Percentiles rank a stretch among this genome's conserved stretches.
Conservation (phyloP, 352 stramenopile species). For the Globisporangium alternatum region DNA sequence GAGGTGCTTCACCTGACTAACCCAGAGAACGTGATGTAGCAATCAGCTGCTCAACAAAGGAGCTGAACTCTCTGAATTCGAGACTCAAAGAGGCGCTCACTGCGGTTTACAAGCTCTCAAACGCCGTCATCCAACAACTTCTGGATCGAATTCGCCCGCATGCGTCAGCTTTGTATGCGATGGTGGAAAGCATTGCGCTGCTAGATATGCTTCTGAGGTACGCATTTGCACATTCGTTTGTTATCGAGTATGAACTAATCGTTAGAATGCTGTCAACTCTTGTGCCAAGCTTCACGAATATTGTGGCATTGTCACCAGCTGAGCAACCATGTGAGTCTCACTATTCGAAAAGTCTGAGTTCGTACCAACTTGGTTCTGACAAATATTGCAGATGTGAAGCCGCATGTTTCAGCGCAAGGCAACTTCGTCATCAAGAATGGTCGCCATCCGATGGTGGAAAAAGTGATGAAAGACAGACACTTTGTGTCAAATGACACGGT, state of each 20-base stretch:
- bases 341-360: background rate
- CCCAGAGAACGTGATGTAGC: slow-evolving; percentile 29
- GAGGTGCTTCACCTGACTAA: background rate
- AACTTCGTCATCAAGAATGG: slow-evolving; percentile 82
- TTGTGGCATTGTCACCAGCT: slow-evolving; percentile 72
- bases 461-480: slow-evolving; percentile 49
- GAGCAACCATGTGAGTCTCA: slow-evolving; percentile 65
- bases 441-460: slow-evolving; percentile 75
- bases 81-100: slow-evolving; percentile 77
- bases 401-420: slow-evolving; percentile 60
- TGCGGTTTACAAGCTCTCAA: slow-evolving; percentile 88
- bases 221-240: background rate
- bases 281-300: slow-evolving; percentile 76
- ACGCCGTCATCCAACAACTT: slow-evolving; percentile 79
- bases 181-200: slow-evolving; percentile 87
- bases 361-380: background rate
- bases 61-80: slow-evolving; percentile 82
- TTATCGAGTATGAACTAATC: background rate
- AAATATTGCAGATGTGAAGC: slow-evolving; percentile 50
- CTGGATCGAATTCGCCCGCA: slow-evolving; percentile 75
- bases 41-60: slow-evolving; percentile 86
- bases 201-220: slow-evolving; percentile 92
- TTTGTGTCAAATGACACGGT: slow-evolving; percentile 90
- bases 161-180: slow-evolving; percentile 75
- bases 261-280: background rate